These are phyloP conservation scores for Scortechinia acanthostroma DNA, from an alignment of 2,329 filamentous ascomycete species.

Conservation along the genomic window DNA sequence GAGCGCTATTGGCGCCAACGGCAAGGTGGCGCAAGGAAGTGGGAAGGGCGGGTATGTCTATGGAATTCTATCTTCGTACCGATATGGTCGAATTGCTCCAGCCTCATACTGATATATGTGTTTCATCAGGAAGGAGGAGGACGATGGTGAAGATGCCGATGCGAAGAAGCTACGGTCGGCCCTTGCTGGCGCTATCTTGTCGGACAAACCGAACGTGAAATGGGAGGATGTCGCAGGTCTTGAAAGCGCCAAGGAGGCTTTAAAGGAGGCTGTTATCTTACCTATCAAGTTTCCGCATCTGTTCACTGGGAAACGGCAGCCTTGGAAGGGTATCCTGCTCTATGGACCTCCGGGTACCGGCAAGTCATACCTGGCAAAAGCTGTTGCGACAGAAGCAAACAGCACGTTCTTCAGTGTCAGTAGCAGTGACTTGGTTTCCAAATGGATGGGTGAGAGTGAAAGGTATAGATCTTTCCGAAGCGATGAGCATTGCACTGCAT, in stretches of 20 bases:
- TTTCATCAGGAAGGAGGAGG: constrained; percentile 37
- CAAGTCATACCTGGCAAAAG: constrained; percentile 14
- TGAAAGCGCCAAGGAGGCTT: constrained; percentile 86
- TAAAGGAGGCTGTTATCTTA: constrained; percentile 95
- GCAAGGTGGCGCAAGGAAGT: constrained; percentile 1
- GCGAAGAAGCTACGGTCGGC: constrained; percentile 91
- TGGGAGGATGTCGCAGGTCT: constrained; percentile 98
- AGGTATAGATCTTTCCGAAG: constrained; percentile 2
- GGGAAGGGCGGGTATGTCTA: constrained; percentile 2
- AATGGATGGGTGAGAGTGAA: constrained; percentile 15
- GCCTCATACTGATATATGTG: no score
- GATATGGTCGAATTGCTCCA: not conserved
- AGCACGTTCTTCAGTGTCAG: constrained; percentile 12
- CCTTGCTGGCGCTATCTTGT: constrained; percentile 82
- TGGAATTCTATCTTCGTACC: not conserved
- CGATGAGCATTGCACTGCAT: no score
- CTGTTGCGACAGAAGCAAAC: constrained; percentile 12
- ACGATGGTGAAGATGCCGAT: constrained; percentile 64
- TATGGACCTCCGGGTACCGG: constrained; percentile 16
- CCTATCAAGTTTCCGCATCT: constrained; percentile 95
- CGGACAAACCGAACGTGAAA: constrained; percentile 90
- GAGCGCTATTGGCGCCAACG: not conserved
- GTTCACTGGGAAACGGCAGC: constrained; percentile 64
- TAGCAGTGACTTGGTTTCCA: constrained; percentile 11
- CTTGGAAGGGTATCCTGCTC: constrained; percentile 40